Evolutionary conservation across 495 filamentous ascomycete species (phyloP).

Genomic region (Talaromyces stipitatus): DNA sequence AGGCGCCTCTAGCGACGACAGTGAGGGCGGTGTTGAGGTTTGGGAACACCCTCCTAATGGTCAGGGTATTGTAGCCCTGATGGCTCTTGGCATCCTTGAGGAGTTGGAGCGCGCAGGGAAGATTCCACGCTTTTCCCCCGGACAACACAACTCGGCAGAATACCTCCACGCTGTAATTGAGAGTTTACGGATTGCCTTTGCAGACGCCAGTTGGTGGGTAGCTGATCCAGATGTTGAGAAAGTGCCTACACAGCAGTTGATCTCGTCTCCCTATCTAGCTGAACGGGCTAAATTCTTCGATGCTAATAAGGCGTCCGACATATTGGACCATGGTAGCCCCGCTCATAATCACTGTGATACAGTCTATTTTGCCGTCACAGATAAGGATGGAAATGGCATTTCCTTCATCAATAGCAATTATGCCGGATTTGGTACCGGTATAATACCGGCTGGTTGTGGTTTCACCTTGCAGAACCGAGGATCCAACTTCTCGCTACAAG

Average conservation of each 20-base stretch:
- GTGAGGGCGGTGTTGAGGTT: constrained; percentile 61
- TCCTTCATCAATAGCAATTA: constrained; percentile 97
- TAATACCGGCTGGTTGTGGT: constrained; percentile 75
- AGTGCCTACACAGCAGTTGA: constrained; percentile 57
- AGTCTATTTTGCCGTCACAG: constrained; percentile 85
- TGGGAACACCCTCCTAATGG: constrained; percentile 99
- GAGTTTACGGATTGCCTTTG: constrained; percentile 83
- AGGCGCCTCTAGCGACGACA: constrained; percentile 22
- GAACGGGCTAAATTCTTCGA: constrained; percentile 64
- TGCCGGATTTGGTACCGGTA: constrained; percentile 79
- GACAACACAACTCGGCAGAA: constrained; percentile 66
- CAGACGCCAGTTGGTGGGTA: constrained; percentile 84
- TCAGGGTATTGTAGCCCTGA: constrained; percentile 89
- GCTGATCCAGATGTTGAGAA: constrained; percentile 65
- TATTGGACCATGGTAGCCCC: constrained; percentile 55
- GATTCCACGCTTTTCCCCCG: constrained; percentile 57
- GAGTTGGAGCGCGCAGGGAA: constrained; percentile 65
- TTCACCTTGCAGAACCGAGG: constrained; percentile 97
- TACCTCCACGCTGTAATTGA: constrained; percentile 92
- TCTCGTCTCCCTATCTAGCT: constrained; percentile 56
- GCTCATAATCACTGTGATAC: constrained; percentile 75
- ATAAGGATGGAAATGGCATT: constrained; percentile 76
- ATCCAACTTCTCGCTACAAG: constrained; percentile 64
- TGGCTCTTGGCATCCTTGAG: constrained; percentile 86
- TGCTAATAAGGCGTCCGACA: constrained; percentile 45